These are phyloP conservation scores for Solanum habrochaites DNA, from an alignment of 257 asterid genomes.

Conservation along the genomic window DNA sequence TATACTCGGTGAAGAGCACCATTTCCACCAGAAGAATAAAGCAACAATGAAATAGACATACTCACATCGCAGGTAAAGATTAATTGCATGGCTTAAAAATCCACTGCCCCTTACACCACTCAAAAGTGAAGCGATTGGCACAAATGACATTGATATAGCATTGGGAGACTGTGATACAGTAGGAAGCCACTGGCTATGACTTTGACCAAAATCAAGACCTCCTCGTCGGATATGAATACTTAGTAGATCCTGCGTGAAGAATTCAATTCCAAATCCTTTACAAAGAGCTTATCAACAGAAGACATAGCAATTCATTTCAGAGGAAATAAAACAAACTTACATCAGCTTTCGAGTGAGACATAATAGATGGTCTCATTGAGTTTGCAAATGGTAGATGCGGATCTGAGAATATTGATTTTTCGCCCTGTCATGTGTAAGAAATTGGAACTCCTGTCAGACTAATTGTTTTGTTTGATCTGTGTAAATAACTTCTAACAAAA, in stretches of 20 bases:
- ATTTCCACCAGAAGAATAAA: neutral
- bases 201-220: constrained; percentile 67
- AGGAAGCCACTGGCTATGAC: constrained; percentile 86
- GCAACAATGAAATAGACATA: neutral
- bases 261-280: neutral
- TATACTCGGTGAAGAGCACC: neutral
- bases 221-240: constrained; percentile 72
- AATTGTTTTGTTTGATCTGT: neutral
- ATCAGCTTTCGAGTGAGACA: constrained; percentile 65
- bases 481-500: neutral
- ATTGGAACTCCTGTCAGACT: neutral
- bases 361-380: constrained; percentile 45
- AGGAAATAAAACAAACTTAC: constrained; percentile 20
- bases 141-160: constrained; percentile 84
- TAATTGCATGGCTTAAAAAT: constrained; percentile 80
- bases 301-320: neutral
- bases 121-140: constrained; percentile 78
- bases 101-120: constrained; percentile 86
- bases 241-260: constrained; percentile 51
- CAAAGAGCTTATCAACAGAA: neutral
- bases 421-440: constrained; percentile 27
- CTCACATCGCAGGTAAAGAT: constrained; percentile 88
- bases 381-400: constrained; percentile 49
- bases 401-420: constrained; percentile 50
- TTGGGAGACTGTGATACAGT: constrained; percentile 76